Base-by-base conservation (phyloP, 768 basidiomycete genomes). In the Tylopilus vinaceipallidus region DNA sequence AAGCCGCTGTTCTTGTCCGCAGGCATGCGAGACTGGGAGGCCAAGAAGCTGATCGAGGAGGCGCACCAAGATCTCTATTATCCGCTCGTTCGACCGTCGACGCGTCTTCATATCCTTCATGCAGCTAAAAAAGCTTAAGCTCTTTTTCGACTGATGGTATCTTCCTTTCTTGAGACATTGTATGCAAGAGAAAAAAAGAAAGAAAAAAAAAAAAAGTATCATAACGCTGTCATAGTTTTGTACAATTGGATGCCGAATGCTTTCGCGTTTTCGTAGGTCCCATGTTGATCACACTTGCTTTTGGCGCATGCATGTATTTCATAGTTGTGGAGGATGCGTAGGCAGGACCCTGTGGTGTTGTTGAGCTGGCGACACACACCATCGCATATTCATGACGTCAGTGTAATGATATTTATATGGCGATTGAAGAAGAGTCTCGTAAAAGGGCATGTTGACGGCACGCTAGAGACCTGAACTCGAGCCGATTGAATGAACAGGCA, bases 221-320 rank as follows among this genome's bases (percentile, higher is more conserved):
- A 63, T 62, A 59, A 46, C 47, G 42, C 22, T 29, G 52, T 45
- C 54, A 49, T 47, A 52, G 37, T 44, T 19, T 52, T 60, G 59
- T 57, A 39, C 58, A 66, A 64, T 69, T 64, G 78, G 83, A 38
- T 90, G 81, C 87, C 88, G 88, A 88, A 87, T 90, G 81, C 80
- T 83, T 84, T 84, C 75, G 81, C 79, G 77, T 85, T 87, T n/a
- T 83, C 78, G 78, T 84, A 56, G 50, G 56, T 59, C 34, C 51
- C 47, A 46, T 49, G 41, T 30, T 29, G 40, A 38, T 54, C 39
- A 36, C n/a, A 24, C 42, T 42, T 42, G 40, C 26, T 37, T 35
- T 50, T 27, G 44, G 34, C 36, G n/a, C 27, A 22, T 40, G 34
- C 43, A 41, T 50, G 49, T 64, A 43, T 46, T 33, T 17, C 42